phyloP scores from a whole-genome alignment of 177 flowering plant species.

The Vitis hybrid region DNA sequence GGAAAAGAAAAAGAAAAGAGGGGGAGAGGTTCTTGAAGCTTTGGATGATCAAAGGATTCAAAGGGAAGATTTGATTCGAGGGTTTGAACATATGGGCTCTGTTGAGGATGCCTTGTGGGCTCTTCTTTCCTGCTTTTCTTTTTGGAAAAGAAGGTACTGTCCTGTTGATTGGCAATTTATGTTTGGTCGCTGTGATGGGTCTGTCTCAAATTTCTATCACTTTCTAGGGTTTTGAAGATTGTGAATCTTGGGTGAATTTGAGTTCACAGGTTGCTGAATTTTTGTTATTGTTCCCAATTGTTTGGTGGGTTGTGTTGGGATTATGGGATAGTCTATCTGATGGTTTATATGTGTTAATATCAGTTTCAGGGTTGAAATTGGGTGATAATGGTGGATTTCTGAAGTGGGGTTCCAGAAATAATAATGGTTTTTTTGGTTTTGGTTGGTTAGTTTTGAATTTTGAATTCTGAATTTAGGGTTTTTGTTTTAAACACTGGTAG shows the following conservation, averaged over 20 bases:
- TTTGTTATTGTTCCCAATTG: not conserved
- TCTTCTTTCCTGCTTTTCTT: conserved; percentile 11
- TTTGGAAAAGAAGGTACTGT: conserved; percentile 9
- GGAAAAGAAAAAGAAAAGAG: conserved; percentile 7
- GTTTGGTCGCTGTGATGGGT: too few species aligned
- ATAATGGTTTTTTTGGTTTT: conserved; percentile 3
- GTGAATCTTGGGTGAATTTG: not conserved
- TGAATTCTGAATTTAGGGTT: not conserved
- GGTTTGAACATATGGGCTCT: too few species aligned
- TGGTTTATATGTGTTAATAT: too few species aligned
- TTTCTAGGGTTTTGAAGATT: not conserved
- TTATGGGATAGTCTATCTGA: not conserved
- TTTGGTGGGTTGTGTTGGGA: not conserved
- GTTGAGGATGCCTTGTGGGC: not conserved
- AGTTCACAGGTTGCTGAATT: too few species aligned
- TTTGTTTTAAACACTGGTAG: not conserved
- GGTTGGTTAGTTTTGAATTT: not conserved
- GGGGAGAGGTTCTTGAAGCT: not conserved
- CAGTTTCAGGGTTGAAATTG: too few species aligned
- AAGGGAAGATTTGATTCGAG: not conserved
- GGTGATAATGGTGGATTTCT: too few species aligned
- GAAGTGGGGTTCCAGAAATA: too few species aligned
- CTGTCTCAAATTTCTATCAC: not conserved
- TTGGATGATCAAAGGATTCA: conserved; percentile 4
- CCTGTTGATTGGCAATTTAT: too few species aligned